Evolutionary conservation across 148 eudicot genomes (phyloP), one percentile per base, ranked within the genome.

Genomic region (Chenopodium quinoa): DNA sequence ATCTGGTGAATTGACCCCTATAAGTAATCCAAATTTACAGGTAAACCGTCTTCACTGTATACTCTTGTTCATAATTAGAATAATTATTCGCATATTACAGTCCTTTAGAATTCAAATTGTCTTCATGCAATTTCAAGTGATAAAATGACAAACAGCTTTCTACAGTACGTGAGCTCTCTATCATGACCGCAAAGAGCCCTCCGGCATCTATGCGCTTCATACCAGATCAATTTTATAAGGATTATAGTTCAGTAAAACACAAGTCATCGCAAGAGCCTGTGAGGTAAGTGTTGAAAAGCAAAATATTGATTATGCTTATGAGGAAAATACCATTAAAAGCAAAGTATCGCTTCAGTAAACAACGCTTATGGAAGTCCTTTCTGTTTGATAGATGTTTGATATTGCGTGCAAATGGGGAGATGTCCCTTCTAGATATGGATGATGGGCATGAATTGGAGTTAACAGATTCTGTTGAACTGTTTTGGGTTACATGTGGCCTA

Each of bases 61-160:
- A 46, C 37, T 47, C 31, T 66, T 78, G 44, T 56, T 77, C 31
- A 58, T 31, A 40, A 10, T 12, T 76, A 19, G 4, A 66, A 40
- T 34, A 75, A 23, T 76, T 56, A 52, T 84, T 66, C 31, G 44
- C 65, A 75, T 82, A 81, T 60, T 40, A 50, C 75, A 44, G 79
- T 58, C 78, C 63, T 76, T 58, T 74, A 70, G 81, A 86, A 73
- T 83, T 63, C 71, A 71, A 70, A 75, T 82, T 78, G 70, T 89
- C 78, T 81, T 86, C 92, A 88, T 90, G 91, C 93, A 83, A 91
- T 92, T 89, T 93, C 90, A 96, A 93, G 99, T 94, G 91, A 90
- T 96, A 90, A 92, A 89, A 93, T 96, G 98, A 93, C 99, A 92
- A 96, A 96, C 99, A 96, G 99, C 98, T 96, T 93, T 93, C 99